Conservation (phyloP, 2,329 filamentous ascomycete genomes). For the Aspergillus ibericus region DNA sequence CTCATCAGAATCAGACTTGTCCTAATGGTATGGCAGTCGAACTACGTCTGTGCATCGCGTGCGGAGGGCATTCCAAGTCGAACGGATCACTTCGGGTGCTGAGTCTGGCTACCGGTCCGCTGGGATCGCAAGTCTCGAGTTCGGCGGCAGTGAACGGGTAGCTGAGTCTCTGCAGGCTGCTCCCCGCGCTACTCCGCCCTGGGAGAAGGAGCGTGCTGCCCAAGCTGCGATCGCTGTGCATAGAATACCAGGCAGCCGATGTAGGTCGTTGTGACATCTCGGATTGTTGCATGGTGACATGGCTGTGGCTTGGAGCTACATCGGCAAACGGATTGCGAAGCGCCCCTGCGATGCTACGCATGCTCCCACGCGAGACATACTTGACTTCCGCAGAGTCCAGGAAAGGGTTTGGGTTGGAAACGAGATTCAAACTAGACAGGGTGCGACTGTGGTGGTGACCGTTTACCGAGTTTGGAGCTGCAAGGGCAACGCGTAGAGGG, state of each 20-base stretch:
- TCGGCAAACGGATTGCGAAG: conserved; percentile 10
- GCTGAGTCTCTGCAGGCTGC: conserved; percentile 19
- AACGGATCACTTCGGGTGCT: conserved; percentile 38
- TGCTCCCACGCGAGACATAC: not conserved
- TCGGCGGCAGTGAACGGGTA: conserved; percentile 14
- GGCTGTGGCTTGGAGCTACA: not conserved
- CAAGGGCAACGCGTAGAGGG: conserved; percentile 3
- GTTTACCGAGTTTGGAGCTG: not conserved
- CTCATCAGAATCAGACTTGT: not conserved
- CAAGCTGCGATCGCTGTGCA: conserved; percentile 22
- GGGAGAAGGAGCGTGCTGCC: conserved; percentile 33
- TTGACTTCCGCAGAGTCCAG: conserved; percentile 12
- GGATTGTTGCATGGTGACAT: not conserved
- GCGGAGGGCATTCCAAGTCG: conserved; percentile 31
- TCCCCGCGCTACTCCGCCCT: conserved; percentile 24
- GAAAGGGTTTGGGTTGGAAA: conserved; percentile 15
- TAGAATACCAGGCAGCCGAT: conserved; percentile 8
- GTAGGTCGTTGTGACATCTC: not conserved
- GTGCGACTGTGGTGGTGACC: not conserved
- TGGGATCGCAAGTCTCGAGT: conserved; percentile 5
- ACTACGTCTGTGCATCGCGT: conserved; percentile 33
- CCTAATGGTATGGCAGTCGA: conserved; percentile 8
- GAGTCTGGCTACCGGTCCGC: conserved; percentile 8
- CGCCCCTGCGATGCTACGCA: not conserved
- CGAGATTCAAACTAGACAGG: not conserved